These are phyloP conservation scores for Murraya koenigii DNA, from an alignment of 345 rosid species.

Conservation along the genomic window DNA sequence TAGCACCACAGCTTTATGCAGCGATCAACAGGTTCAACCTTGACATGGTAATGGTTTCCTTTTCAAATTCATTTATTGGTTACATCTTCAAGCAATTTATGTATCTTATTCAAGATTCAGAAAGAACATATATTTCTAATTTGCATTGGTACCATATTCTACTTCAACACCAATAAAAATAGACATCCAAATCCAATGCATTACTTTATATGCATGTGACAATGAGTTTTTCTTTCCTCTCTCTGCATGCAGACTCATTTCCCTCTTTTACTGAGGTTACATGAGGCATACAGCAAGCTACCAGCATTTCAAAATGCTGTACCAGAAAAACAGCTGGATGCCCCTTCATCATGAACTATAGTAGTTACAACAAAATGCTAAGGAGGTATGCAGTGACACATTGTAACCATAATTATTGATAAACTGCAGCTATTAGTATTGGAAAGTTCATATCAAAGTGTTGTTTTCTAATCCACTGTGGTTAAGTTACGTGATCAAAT, in stretches of 20 bases:
- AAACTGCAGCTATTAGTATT: not conserved
- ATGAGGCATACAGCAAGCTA: constrained; percentile 50
- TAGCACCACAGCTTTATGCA: constrained; percentile 65
- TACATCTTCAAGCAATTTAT: not conserved
- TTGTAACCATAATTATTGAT: not conserved
- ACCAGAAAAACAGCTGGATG: constrained; percentile 50
- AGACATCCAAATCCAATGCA: too few relatives aligned
- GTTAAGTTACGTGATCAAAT: not conserved
- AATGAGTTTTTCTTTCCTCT: too few relatives aligned
- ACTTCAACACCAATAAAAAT: too few relatives aligned
- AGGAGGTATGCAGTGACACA: not conserved
- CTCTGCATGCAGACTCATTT: constrained; percentile 44
- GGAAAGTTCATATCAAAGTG: too few relatives aligned
- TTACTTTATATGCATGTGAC: too few relatives aligned
- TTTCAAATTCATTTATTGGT: not conserved
- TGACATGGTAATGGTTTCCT: constrained; percentile 58
- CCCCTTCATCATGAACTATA: constrained; percentile 25
- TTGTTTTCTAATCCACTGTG: not conserved
- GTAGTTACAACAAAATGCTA: not conserved
- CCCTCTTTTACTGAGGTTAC: constrained; percentile 57
- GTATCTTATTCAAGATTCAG: not conserved
- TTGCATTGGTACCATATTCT: not conserved
- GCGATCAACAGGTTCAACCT: constrained; percentile 52
- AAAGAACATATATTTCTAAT: not conserved
- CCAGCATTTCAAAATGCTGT: constrained; percentile 42